Evolutionary conservation across 257 asterid species (phyloP).

Genomic region (Gentiana straminea): DNA sequence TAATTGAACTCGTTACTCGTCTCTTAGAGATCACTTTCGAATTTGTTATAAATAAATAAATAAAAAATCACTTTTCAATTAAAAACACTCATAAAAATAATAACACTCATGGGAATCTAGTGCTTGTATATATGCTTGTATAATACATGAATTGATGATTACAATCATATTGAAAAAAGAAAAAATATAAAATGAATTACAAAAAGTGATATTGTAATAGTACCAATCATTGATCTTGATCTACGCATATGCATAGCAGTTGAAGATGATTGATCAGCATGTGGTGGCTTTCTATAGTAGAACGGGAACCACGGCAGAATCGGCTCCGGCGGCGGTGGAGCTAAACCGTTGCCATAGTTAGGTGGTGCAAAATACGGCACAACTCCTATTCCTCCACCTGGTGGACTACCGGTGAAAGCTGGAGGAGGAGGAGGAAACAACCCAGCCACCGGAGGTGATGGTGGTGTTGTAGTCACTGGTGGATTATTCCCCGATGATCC

Average conservation of each 20-base stretch:
- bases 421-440: constrained; percentile 9
- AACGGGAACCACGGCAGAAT: constrained; percentile 72
- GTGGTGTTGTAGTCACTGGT: constrained; percentile 31
- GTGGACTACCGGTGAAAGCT: constrained; percentile 20
- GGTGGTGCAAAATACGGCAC: constrained; percentile 14
- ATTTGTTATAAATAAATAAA: no score
- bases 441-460: constrained; percentile 28
- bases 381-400: constrained; percentile 7
- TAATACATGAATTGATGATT: no score
- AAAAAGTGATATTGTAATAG: constrained; percentile 3
- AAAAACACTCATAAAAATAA: no score
- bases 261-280: constrained; percentile 44
- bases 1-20: no score
- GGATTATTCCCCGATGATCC: constrained; percentile 50
- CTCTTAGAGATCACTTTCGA: no score
- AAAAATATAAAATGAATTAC: constrained; percentile 6
- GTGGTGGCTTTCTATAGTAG: constrained; percentile 67
- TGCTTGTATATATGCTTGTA: no score
- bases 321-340: constrained; percentile 74
- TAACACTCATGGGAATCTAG: no score
- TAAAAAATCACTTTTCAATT: no score
- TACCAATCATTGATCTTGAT: constrained; percentile 9
- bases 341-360: constrained; percentile 20
- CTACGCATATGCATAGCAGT: constrained; percentile 15
- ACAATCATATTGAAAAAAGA: no score